Base-by-base conservation (phyloP, 148 eudicot species). In the Rhododendron griersonianum region DNA sequence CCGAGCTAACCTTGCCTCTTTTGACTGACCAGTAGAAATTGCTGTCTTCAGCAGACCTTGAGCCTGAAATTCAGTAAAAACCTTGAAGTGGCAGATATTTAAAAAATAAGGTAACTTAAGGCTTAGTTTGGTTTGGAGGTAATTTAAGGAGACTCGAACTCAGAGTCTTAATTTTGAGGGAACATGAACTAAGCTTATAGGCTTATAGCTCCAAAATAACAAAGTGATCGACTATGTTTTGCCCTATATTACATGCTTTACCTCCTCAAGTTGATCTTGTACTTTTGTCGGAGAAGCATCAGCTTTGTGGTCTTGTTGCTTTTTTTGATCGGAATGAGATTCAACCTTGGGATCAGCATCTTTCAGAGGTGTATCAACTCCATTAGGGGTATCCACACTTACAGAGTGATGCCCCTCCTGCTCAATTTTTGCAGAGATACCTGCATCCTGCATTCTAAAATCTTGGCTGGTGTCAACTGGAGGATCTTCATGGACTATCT, bases 1-100 rank as follows among this genome's bases (percentile, higher is more conserved):
- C 94, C 99, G 94, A 85, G 99, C 98, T 91, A 98, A 88, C 90
- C 99, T 94, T 86, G 99, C 99, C 90, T 98, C 99, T 91, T 98
- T 98, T 61, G 99, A 93, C 88, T 93, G 94, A 89, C 99, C 99
- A 75, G 95, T 89, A 74, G 96, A 87, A 78, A 82, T 90, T 85
- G 99, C 91, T 90, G 92, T 92, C 88, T 93, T 92, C 84, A 98
- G 98, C 80, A 98, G 88, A 86, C 99, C 98, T 90, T 98, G 98
- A 86, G 99, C 99, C 99, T 98, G 93, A 82, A 89, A 87, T 84
- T 91, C 89, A 84, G 88, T 86, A 77, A 84, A 85, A 87, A 88
- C 80, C 84, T 84, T 35, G 21, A 84, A 63, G 86, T 78, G 73
- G 28, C 55, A 47, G 47, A 74, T 57, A 25, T 65, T 33, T 82